Base-by-base conservation (phyloP, 257 asterid species). In the Cordia subcordata region DNA sequence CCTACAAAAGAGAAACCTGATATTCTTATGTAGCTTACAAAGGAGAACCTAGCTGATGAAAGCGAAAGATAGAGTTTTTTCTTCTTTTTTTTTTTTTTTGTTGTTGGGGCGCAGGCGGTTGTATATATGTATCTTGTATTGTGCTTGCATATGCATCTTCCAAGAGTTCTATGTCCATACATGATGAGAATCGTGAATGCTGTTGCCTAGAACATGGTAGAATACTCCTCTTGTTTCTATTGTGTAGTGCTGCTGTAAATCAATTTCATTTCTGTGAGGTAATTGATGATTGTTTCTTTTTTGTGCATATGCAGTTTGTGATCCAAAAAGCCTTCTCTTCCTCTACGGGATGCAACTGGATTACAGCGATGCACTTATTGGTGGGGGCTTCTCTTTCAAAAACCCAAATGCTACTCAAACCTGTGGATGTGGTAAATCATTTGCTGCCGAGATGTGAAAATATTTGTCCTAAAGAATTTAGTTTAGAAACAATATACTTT, bases 341-440 rank as follows among this genome's bases (percentile, higher is more conserved):
- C 62, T 90, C 19, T 90, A 54, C 4, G 97, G 97, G 35, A 82
- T 90, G 94, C 97, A 90, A 72, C 83, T 87, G 61, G 97, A 90
- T 76, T 90, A 82, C 74, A 90, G 96, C 9, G 86, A 90, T 76
- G 94, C 97, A 35, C 95, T 90, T 69, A 90, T 87, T n/a, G 97
- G 97, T 2, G 97, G 97, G 51, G 97, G 95, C 21, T 90, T 86
- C 71, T 82, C 88, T 71, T 90, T 90, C 86, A 84, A 77, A 78
- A 90, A 90, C 60, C 97, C 97, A 39, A 90, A 90, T 55, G 97
- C 97, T 37, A 86, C 94, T 16, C 96, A 87, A 66, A 90, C 96
- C 5, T 90, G 97, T 50, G 96, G 97, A 20, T 90, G 97, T 69
- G 97, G 97, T 22, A 90, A 90, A 78, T 90, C 97, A 40, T 90